These are phyloP conservation scores for Huntiella decipiens DNA, from an alignment of 2,329 filamentous ascomycete species.

Conservation along the genomic window DNA sequence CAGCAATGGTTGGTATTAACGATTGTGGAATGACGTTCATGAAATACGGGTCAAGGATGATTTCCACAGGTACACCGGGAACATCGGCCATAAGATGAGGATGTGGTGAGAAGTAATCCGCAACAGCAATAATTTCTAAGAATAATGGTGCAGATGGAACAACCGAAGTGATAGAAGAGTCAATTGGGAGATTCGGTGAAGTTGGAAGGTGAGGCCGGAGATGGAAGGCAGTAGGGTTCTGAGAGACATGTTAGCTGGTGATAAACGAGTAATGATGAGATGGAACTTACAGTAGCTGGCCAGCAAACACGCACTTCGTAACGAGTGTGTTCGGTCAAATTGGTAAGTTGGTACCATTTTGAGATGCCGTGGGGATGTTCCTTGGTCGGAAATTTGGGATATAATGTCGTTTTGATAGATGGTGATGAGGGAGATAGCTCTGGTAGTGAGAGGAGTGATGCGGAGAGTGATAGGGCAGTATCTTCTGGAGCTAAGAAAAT, in stretches of 20 bases:
- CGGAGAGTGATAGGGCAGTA: background rate
- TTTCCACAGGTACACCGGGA: slow-evolving; percentile 56
- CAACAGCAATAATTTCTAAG: slow-evolving; percentile 41
- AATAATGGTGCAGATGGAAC: slow-evolving; percentile 20
- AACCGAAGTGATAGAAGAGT: background rate
- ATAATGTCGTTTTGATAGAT: slow-evolving; percentile 26
- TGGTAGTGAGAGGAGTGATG: slow-evolving; percentile 26
- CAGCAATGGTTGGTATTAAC: slow-evolving; percentile 50
- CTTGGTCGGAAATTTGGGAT: slow-evolving; percentile 41
- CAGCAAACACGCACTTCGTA: slow-evolving; percentile 92
- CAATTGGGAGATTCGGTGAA: background rate
- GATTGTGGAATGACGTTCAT: slow-evolving; percentile 64
- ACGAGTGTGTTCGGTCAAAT: slow-evolving; percentile 48
- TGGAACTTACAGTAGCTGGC: slow-evolving; percentile 60
- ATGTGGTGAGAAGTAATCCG: slow-evolving; percentile 71
- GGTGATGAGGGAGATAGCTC: slow-evolving; percentile 34
- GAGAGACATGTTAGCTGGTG: background rate
- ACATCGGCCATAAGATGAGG: slow-evolving; percentile 54
- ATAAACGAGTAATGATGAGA: background rate
- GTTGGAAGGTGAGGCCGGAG: slow-evolving; percentile 26
- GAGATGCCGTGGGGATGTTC: slow-evolving; percentile 34
- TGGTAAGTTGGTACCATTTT: slow-evolving; percentile 63
- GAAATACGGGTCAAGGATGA: slow-evolving; percentile 73
- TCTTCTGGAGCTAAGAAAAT: slow-evolving; percentile 61
- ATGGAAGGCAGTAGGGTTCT: slow-evolving; percentile 76